Base-by-base conservation (phyloP, 495 filamentous ascomycete species). In the Penicillium ochrochloron region DNA sequence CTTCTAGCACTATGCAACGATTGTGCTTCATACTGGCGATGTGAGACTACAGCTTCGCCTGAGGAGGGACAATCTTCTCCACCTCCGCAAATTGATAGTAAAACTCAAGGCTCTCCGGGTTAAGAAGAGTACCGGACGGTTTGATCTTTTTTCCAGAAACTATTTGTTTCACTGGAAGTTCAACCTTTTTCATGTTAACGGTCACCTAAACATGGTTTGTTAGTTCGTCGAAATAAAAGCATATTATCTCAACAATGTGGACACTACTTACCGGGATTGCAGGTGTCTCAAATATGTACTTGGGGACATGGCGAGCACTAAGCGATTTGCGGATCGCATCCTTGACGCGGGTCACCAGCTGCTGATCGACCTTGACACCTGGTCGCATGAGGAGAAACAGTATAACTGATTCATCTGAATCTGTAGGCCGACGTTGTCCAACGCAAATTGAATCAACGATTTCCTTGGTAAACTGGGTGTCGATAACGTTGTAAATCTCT, bases 121-220 rank as follows among this genome's bases (percentile, higher is more conserved):
- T 94, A 17, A 89, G 80, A 66, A 94, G 73, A 17, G 91, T 93
- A 14, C 88, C 89, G 57, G 86, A 90, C 2, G 90, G 84, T 78
- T 90, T 92, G 73, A 94, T 85, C 62, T 78, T 84, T 63, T 86
- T 84, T 0, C 91, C 91, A 0, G 85, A 90, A 4, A 94, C 86
- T 59, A 93, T 92, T 76, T 91, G 89, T 79, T 94, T 94, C 14
- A 94, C 88, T 1, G 90, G 90, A 19, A 94, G 68, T 67, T 94
- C 91, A 14, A 94, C 91, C 71, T 93, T 94, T 70, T 94, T 94
- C 25, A 89, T 70, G 73, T 92, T 92, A 53, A 92, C 85, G 2
- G 90, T 94, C 0, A 85, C 89, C 88, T 91, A 6, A 61, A 21
- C 44, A 41, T 17, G 21, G 3, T 12, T 69, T 58, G 10, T 23